Percentiles rank a stretch among this genome's conserved stretches.
phyloP scores from a whole-genome alignment of 2,329 filamentous ascomycete species.

The Neocatenulostroma microsporum region DNA sequence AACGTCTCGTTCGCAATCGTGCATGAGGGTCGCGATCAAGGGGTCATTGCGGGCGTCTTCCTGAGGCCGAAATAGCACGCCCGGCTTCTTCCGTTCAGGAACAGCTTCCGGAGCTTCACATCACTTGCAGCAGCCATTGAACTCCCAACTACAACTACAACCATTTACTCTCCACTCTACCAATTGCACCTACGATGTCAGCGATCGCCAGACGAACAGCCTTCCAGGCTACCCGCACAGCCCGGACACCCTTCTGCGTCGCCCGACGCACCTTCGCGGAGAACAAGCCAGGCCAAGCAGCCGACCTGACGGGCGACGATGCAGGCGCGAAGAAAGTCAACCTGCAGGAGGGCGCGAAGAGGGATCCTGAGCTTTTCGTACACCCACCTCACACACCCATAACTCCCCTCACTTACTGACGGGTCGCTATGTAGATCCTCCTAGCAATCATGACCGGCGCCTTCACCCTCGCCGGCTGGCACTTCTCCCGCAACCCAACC shows the following conservation, averaged over 20 bases:
- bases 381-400: conserved; percentile 19
- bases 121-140: conserved; percentile 3
- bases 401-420: conserved; percentile 7
- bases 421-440: conserved; percentile 58
- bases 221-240: conserved; percentile 37
- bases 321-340: conserved; percentile 35
- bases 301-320: conserved; percentile 4
- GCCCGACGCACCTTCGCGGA: conserved; percentile 32
- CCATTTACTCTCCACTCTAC: neutral
- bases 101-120: too few relatives aligned
- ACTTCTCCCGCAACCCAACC: conserved; percentile 81
- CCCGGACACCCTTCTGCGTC: conserved; percentile 10
- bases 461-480: conserved; percentile 82
- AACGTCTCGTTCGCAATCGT: too few relatives aligned
- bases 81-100: too few relatives aligned
- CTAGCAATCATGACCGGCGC: conserved; percentile 83
- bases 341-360: conserved; percentile 57
- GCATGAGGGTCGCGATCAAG: too few relatives aligned
- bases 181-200: conserved; percentile 33
- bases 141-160: too few relatives aligned
- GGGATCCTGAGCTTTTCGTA: conserved; percentile 70
- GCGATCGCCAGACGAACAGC: conserved; percentile 40
- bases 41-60: too few relatives aligned
- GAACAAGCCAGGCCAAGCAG: conserved; percentile 24
- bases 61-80: too few relatives aligned